Evolutionary conservation across 495 filamentous ascomycete species (phyloP), one percentile per base, ranked within the genome.

Genomic region (Aspergillus homomorphus): DNA sequence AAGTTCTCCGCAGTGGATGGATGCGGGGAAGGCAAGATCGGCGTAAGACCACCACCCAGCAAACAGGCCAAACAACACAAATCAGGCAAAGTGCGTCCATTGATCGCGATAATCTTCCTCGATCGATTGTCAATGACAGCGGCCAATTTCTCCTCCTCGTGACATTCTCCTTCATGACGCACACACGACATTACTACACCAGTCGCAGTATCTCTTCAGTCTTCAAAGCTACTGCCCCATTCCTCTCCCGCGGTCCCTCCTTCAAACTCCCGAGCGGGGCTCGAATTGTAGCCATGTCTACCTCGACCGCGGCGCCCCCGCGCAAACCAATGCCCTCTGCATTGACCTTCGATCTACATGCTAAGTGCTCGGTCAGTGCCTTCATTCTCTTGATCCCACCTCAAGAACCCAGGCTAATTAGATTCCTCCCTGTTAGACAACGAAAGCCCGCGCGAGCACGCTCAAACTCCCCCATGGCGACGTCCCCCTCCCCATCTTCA

Each of bases 401-500:
- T 33, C 30, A 22, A 18, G 19, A 12, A 33, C 6, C 41, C 19
- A 18, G 42, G 55, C 56, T 53, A 33, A 8, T 20, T 19, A 22
- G 28, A 46, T 26, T 30, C n/a, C n/a, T 23, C n/a, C 21, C 21
- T 46, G 10, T n/a, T 69, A 98, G 94, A 93, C 89, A 45, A 98
- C 94, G 3, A 92, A 93, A 82, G 94, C 94, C 14, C 87, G 94
- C 61, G 94, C 94, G n/a, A 90, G 92, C 54, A 85, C 86, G 54
- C 83, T 99, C 48, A 85, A 86, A 14, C 86, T 99, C 1, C 94
- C 94, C 38, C 95, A 98, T 83, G 94, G 94, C 64, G 80, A 87
- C 0, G 92, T 98, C 15, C 82, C 88, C 52, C 82, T 97, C 12
- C 94, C 94, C 2, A 85, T 97, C 21, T 99, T 98, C 73, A 98